These are phyloP conservation scores for Venturiaceae sp. DNA, from an alignment of 2,329 filamentous ascomycete genomes.

Conservation along the genomic window DNA sequence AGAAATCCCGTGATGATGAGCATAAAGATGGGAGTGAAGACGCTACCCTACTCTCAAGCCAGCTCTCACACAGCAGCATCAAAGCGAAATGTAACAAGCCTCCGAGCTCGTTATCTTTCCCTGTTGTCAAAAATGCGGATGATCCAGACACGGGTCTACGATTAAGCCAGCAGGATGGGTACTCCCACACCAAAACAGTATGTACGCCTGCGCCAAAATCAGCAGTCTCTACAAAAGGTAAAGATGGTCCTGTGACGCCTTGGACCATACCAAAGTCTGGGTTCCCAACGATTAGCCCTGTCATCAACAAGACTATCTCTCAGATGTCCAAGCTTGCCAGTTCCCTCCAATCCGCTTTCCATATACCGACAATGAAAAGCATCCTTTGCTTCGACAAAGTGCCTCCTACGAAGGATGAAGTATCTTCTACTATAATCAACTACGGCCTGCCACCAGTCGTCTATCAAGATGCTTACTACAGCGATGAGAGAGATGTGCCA, in stretches of 20 bases:
- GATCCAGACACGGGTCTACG: constrained; percentile 53
- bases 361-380: background rate
- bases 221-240: constrained; percentile 10
- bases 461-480: constrained; percentile 81
- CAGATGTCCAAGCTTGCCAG: background rate
- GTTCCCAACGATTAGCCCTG: background rate
- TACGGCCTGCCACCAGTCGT: constrained; percentile 56
- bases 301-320: background rate
- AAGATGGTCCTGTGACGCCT: constrained; percentile 18
- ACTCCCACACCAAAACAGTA: constrained; percentile 35
- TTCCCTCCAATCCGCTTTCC: background rate
- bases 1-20: background rate
- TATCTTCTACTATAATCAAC: constrained; percentile 48
- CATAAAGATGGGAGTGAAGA: background rate
- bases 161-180: constrained; percentile 55
- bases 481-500: constrained; percentile 74
- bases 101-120: constrained; percentile 50
- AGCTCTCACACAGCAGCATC: constrained; percentile 28
- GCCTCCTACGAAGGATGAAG: constrained; percentile 33
- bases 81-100: constrained; percentile 25
- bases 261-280: constrained; percentile 16
- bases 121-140: constrained; percentile 67
- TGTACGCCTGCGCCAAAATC: constrained; percentile 19
- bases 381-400: constrained; percentile 18
- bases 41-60: constrained; percentile 10